A percentile compares a stretch with the other conserved stretches of the same genome.
These are phyloP conservation scores for Porogramme epimiltina DNA, from an alignment of 1,284 basidiomycete species.

Conservation along the genomic window DNA sequence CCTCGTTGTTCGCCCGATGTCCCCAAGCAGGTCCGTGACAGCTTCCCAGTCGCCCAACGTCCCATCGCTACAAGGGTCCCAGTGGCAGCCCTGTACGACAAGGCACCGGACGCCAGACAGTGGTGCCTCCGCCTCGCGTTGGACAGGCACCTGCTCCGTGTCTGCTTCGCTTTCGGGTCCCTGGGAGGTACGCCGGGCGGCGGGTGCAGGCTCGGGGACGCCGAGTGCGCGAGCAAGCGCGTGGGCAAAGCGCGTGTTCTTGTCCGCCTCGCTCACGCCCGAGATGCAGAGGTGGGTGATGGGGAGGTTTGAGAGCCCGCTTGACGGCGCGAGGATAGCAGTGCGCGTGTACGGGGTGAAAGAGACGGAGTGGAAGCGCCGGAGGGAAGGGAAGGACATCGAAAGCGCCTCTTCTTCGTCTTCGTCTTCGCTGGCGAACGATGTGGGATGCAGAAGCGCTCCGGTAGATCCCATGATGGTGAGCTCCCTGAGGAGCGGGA, in stretches of 20 bases:
- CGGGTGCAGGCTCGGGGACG: too few species aligned
- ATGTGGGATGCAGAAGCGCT: neutral
- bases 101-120: too few species aligned
- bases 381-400: conserved; percentile 1
- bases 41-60: too few species aligned
- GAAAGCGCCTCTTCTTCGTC: neutral
- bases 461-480: neutral
- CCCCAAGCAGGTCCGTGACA: too few species aligned
- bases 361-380: conserved; percentile 5
- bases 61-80: too few species aligned
- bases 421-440: neutral
- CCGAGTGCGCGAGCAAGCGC: conserved; percentile 3
- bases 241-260: neutral
- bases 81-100: too few species aligned
- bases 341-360: neutral
- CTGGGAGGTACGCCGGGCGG: too few species aligned
- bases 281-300: conserved; percentile 11
- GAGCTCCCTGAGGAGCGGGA: conserved; percentile 9
- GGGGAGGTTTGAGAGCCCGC: neutral
- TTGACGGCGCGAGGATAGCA: neutral
- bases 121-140: too few species aligned
- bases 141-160: too few species aligned
- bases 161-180: too few species aligned
- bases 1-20: too few species aligned
- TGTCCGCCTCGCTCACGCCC: neutral